Conservation (phyloP, 1,139 yeast species). For the Lodderomyces beijingensis region DNA sequence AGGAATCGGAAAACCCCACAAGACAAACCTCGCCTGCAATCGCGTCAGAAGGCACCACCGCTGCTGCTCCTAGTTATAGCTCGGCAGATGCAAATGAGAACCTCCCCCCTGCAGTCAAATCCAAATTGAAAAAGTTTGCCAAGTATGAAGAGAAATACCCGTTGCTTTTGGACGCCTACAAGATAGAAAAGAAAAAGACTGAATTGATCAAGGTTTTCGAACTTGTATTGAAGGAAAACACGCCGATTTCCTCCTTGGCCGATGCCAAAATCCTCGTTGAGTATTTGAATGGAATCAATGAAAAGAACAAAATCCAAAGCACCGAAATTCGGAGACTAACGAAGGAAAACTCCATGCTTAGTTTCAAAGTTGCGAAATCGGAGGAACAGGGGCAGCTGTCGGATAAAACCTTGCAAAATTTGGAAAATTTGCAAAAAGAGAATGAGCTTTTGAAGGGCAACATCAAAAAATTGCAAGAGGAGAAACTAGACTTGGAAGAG, state of each 20-base stretch:
- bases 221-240: conserved; percentile 65
- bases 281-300: conserved; percentile 60
- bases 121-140: conserved; percentile 69
- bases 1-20: conserved; percentile 21
- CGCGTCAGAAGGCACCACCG: conserved; percentile 28
- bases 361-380: conserved; percentile 14
- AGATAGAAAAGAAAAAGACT: conserved; percentile 67
- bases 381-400: conserved; percentile 15
- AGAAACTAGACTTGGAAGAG: conserved; percentile 1
- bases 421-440: conserved; percentile 14
- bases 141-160: conserved; percentile 93
- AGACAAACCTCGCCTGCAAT: conserved; percentile 5
- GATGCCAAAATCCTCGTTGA: conserved; percentile 70
- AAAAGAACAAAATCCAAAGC: conserved; percentile 56
- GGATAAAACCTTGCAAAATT: conserved; percentile 8
- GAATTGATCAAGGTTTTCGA: conserved; percentile 66
- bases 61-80: conserved; percentile 5
- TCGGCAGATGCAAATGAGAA: conserved; percentile 18
- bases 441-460: conserved; percentile 4
- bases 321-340: conserved; percentile 41
- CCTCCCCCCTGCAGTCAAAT: conserved; percentile 51
- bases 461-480: conserved; percentile 1
- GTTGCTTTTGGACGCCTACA: conserved; percentile 73
- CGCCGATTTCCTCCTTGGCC: conserved; percentile 72
- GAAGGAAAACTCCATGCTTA: conserved; percentile 20